Base-by-base conservation (phyloP, 257 asterid genomes). In the Nicotiana paniculata region DNA sequence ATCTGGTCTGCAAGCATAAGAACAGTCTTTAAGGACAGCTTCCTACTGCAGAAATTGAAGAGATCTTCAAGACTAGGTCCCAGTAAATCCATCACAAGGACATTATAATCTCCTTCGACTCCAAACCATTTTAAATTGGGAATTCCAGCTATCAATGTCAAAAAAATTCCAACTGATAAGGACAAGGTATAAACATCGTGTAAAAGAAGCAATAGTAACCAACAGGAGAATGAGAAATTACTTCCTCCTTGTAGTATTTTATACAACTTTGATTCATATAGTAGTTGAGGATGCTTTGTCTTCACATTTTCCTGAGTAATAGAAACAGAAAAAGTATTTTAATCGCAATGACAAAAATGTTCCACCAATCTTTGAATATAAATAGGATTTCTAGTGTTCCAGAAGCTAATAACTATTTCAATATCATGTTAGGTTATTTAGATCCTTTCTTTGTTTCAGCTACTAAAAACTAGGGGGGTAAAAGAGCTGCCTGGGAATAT, bases 1-100 rank as follows among this genome's bases (percentile, higher is more conserved):
- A 93, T 92, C 89, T 93, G 97, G 89, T 94, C 98, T 2, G 96
- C 97, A 59, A 95, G 97, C 97, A 95, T 95, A 81, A 95, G 94
- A 84, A 93, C 97, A 59, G 98, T 95, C 89, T 95, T 95, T 81
- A 95, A 85, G 55, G 98, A 92, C 69, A 95, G 88, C 88, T 91
- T 93, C 88, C 96, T 88, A 85, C 93, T 95, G 78, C 97, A 95
- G 90, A 92, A 95, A 89, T 89, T 95, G 75, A 93, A 95, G 81
- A 95, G 86, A 89, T 95, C 97, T 89, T 95, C 98, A 88, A 95
- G 96, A 88, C 97, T 95, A 63, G 95, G 98, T 51, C 97, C 98
- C 82, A 95, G 84, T 78, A 95, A 89, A 84, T 95, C 98, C 89
- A 95, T 95, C 86, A 93, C 98, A 46, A 95, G 96, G 81, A 91